Percentiles rank a stretch among this genome's conserved stretches.
phyloP scores from a whole-genome alignment of 208 protist species.

The Wallacemonas sp. region DNA sequence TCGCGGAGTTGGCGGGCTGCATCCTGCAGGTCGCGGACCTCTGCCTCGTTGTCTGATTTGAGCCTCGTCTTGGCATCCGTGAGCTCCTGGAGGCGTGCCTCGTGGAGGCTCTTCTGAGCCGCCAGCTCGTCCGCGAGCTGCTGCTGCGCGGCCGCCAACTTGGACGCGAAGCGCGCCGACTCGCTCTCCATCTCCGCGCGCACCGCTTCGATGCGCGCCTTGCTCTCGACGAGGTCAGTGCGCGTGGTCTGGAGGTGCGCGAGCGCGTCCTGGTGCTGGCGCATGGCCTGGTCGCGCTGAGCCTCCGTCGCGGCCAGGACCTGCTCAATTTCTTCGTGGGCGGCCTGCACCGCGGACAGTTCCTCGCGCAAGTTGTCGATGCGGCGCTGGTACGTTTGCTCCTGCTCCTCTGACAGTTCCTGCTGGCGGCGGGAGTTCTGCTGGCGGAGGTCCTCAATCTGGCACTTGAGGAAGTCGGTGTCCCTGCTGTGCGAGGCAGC shows the following conservation, averaged over 20 bases:
- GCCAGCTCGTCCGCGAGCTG: conserved; percentile 32
- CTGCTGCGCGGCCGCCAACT: conserved; percentile 32
- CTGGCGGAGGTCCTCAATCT: conserved; percentile 63
- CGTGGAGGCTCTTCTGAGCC: conserved; percentile 40
- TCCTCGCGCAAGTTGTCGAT: conserved; percentile 68
- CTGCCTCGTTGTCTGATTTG: conserved; percentile 28
- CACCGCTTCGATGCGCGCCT: conserved; percentile 10
- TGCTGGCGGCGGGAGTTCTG: conserved; percentile 53
- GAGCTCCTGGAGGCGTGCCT: conserved; percentile 61
- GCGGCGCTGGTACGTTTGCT: conserved; percentile 45
- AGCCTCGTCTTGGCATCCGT: conserved; percentile 48
- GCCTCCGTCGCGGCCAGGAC: conserved; percentile 8
- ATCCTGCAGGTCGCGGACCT: conserved; percentile 49
- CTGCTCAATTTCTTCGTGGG: conserved; percentile 34
- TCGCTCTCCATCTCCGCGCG: conserved; percentile 53
- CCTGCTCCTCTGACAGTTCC: conserved; percentile 63
- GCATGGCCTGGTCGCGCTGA: conserved; percentile 14
- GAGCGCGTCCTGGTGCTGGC: conserved; percentile 25
- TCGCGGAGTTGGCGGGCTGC: conserved; percentile 43
- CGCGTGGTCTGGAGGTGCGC: conserved; percentile 18
- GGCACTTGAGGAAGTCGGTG: conserved; percentile 57
- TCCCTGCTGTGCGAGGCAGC: conserved; percentile 46
- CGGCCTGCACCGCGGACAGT: conserved; percentile 32
- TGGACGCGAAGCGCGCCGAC: conserved; percentile 46
- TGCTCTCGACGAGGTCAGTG: conserved; percentile 27